phyloP scores from a whole-genome alignment of 768 basidiomycete species.

The Amanita muscaria region DNA sequence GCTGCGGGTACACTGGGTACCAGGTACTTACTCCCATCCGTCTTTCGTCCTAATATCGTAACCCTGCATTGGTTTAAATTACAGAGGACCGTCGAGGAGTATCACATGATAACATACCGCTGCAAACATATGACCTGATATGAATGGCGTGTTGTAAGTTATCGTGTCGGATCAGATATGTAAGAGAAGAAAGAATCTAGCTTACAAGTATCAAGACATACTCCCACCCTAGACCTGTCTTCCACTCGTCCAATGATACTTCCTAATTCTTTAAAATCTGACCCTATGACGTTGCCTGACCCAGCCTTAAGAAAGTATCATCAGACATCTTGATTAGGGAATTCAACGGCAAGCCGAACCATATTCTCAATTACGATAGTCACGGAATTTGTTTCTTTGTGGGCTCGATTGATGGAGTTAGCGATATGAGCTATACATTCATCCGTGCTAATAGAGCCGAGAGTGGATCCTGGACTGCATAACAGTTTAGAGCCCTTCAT shows the following conservation, averaged over 20 bases:
- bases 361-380: conserved; percentile 77
- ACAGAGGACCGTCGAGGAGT: not conserved
- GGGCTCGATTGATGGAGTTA: conserved; percentile 65
- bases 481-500: not conserved
- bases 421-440: conserved; percentile 60
- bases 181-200: conserved; percentile 1
- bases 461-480: conserved; percentile 69
- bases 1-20: not conserved
- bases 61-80: conserved; percentile 34
- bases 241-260: conserved; percentile 62
- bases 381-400: conserved; percentile 46
- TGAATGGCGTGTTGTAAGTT: no score
- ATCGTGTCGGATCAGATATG: not conserved
- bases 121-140: conserved; percentile 74
- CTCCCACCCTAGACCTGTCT: conserved; percentile 68
- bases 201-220: conserved; percentile 82
- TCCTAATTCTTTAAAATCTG: conserved; percentile 56
- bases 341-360: conserved; percentile 35
- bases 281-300: conserved; percentile 70
- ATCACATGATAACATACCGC: conserved; percentile 37
- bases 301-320: conserved; percentile 47
- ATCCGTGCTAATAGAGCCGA: conserved; percentile 53
- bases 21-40: conserved; percentile 55
- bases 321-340: not conserved
- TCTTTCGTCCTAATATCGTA: conserved; percentile 72